A percentile compares a stretch with the other conserved stretches of the same genome.
These are phyloP conservation scores for Coleophoma cylindrospora DNA, from an alignment of 2,329 filamentous ascomycete species.

Conservation along the genomic window DNA sequence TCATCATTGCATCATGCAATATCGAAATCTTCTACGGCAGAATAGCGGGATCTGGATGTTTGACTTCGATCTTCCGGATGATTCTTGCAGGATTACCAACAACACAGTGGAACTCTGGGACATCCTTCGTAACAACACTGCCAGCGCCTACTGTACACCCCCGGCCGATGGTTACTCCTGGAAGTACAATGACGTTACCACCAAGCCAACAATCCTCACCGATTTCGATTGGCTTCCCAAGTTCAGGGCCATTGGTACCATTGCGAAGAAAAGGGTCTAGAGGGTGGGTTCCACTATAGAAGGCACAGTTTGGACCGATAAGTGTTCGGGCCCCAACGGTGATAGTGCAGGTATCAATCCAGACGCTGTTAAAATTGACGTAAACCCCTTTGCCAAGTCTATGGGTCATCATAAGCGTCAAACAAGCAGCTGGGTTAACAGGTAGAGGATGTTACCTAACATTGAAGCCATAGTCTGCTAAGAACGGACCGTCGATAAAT, in stretches of 20 bases:
- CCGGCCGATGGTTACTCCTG: conserved; percentile 73
- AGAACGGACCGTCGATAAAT: conserved; percentile 66
- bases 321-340: conserved; percentile 73
- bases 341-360: conserved; percentile 72
- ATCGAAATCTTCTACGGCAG: not conserved
- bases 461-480: conserved; percentile 75
- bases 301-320: conserved; percentile 70
- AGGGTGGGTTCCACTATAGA: conserved; percentile 74
- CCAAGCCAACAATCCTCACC: conserved; percentile 81
- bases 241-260: conserved; percentile 70
- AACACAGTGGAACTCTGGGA: conserved; percentile 58
- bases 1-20: not conserved
- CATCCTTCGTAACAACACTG: conserved; percentile 76
- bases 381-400: conserved; percentile 66
- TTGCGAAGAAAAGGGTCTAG: conserved; percentile 70
- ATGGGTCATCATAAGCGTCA: not conserved
- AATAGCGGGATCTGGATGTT: conserved; percentile 18
- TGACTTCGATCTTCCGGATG: conserved; percentile 36
- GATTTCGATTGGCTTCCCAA: conserved; percentile 67
- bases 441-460: conserved; percentile 39
- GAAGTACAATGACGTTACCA: conserved; percentile 64
- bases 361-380: conserved; percentile 70
- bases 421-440: too few relatives aligned
- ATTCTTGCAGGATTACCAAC: conserved; percentile 64
- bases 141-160: conserved; percentile 74